Evolutionary conservation across 768 basidiomycete genomes (phyloP), one percentile per base, ranked within the genome.

Genomic region (Tubosaeta sp.): DNA sequence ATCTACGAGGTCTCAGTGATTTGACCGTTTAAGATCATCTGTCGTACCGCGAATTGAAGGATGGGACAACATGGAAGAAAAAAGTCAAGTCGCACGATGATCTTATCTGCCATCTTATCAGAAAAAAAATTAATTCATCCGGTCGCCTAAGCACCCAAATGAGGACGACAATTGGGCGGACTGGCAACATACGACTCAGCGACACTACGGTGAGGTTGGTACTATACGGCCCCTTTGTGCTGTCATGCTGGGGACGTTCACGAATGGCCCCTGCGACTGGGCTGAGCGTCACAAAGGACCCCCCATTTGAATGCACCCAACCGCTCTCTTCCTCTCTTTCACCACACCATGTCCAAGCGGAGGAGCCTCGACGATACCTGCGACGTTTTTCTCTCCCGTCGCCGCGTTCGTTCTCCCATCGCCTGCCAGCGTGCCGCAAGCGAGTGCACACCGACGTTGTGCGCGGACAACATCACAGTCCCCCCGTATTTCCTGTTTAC

Each of bases 1-100:
- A 76, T 94, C 93, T 85, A 43, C 19, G 16, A 42, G 46, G 38
- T 3, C 6, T 50, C 4, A 54, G 29, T 48, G 2, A 34, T 26
- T 48, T 73, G 43, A 33, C 14, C n/a, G 14, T 48, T 34, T 14
- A 16, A 5, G 14, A 19, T 0, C 12, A 8, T 39, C 12, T 43
- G 41, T 11, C 45, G 59, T 57, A 77, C 82, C 82, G 61, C 73
- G 71, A 56, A 84, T 76, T n/a, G 78, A 71, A 56, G 80, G 77
- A 59, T 84, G 82, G 46, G 76, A 69, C 57, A 83, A 71, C 82
- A 83, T 83, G n/a, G 10, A 29, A 6, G 7, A 39, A 39, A 39
- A 42, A 26, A 16, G 9, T 25, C 10, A 11, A 5, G 13, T 27
- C 41, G 7, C 27, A 22, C 16, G 26, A 5, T 13, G 7, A 43